Evolutionary conservation across 2,329 filamentous ascomycete genomes (phyloP).

Genomic region (Neofusicoccum laricinum): DNA sequence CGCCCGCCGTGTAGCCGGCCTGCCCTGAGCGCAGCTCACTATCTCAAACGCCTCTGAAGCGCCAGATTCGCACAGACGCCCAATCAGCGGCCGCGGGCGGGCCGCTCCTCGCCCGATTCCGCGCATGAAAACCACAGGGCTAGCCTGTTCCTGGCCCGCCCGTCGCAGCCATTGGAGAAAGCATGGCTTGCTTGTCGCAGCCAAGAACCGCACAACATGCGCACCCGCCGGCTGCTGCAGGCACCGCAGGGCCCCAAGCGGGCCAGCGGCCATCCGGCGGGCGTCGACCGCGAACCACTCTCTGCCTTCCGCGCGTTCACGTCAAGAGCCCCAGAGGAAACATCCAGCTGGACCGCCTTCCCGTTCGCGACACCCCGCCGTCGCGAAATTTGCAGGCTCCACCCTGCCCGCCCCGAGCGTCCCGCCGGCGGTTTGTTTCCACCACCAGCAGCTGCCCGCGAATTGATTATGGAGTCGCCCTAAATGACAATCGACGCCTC

Average conservation of each 20-base stretch:
- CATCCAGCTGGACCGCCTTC: not conserved
- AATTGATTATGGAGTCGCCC: slow-evolving; percentile 14
- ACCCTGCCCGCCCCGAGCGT: slow-evolving; percentile 8
- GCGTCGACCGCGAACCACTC: not conserved
- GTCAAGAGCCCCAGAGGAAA: not conserved
- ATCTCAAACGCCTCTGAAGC: slow-evolving; percentile 6
- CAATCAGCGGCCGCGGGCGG: not conserved
- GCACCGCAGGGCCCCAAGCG: not conserved
- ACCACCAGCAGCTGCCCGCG: not conserved
- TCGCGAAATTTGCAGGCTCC: slow-evolving; percentile 7
- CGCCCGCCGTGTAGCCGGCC: not conserved
- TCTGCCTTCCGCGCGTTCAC: not conserved
- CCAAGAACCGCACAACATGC: not conserved
- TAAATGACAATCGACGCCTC: slow-evolving; percentile 10
- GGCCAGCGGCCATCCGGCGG: slow-evolving; percentile 3
- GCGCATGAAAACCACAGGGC: slow-evolving; percentile 6
- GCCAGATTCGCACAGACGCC: not conserved
- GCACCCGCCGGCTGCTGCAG: not conserved
- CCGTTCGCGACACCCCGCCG: not conserved
- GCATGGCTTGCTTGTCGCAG: slow-evolving; percentile 1
- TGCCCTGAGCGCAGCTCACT: not conserved
- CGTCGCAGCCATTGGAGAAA: not conserved
- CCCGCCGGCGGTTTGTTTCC: slow-evolving; percentile 3
- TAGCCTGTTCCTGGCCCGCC: slow-evolving; percentile 8
- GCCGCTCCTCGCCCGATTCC: not conserved